A percentile compares a stretch with the other conserved stretches of the same genome.
These are phyloP conservation scores for Penicillium sp. DNA, from an alignment of 2,329 filamentous ascomycete genomes.

Conservation along the genomic window DNA sequence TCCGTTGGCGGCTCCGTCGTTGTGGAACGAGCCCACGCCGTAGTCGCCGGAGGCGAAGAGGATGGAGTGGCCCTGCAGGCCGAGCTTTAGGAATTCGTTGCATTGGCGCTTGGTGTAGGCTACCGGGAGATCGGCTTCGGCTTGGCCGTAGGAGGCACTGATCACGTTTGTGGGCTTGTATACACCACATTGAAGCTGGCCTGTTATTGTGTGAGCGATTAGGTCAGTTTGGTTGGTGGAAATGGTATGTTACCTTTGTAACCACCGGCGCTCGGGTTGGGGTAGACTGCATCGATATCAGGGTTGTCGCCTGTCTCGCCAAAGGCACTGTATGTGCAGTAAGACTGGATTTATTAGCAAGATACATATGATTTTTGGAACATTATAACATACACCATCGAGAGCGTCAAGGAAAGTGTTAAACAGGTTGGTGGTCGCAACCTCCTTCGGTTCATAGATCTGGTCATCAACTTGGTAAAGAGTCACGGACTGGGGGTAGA, in stretches of 20 bases:
- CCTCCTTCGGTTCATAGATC: slow-evolving; percentile 39
- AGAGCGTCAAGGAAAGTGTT: slow-evolving; percentile 54
- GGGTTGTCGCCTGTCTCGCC: slow-evolving; percentile 51
- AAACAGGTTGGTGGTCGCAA: slow-evolving; percentile 34
- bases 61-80: slow-evolving; percentile 34
- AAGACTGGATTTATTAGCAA: slow-evolving; percentile 34
- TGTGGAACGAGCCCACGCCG: slow-evolving; percentile 37
- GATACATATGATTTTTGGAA: neutral
- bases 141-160: slow-evolving; percentile 56
- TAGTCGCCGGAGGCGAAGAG: slow-evolving; percentile 33
- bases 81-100: slow-evolving; percentile 53
- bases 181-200: slow-evolving; percentile 46
- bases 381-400: slow-evolving; percentile 39
- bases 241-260: slow-evolving; percentile 46
- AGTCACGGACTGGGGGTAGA: slow-evolving; percentile 52
- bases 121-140: slow-evolving; percentile 53
- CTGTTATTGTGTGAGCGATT: slow-evolving; percentile 16
- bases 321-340: slow-evolving; percentile 53
- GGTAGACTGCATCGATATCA: slow-evolving; percentile 52
- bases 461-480: slow-evolving; percentile 53
- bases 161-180: slow-evolving; percentile 58
- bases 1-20: slow-evolving; percentile 37
- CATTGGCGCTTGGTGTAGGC: slow-evolving; percentile 53
- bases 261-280: slow-evolving; percentile 48
- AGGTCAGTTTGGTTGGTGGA: slow-evolving; percentile 33